A percentile compares a stretch with the other conserved stretches of the same genome.
These are phyloP conservation scores for Aspergillus awamori DNA, from an alignment of 2,329 filamentous ascomycete genomes.

Conservation along the genomic window DNA sequence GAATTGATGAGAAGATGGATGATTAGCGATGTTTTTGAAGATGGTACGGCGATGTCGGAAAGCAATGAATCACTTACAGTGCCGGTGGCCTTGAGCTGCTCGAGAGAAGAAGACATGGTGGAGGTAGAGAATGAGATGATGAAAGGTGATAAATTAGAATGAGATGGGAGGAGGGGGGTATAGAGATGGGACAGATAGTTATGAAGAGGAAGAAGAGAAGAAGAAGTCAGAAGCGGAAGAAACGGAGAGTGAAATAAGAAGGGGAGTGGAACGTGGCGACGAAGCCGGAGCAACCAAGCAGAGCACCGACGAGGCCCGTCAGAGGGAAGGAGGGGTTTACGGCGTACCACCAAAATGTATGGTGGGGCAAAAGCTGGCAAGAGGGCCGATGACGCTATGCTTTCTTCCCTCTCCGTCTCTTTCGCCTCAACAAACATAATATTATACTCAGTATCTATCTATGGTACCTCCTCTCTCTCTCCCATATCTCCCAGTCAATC, in stretches of 20 bases:
- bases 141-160: slow-evolving; percentile 14
- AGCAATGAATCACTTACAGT: slow-evolving; percentile 68
- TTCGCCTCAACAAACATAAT: not conserved
- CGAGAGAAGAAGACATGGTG: slow-evolving; percentile 83
- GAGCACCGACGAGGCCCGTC: not conserved
- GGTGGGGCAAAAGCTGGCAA: no score
- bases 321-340: slow-evolving; percentile 18
- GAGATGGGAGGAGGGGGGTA: slow-evolving; percentile 9
- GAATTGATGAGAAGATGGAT: slow-evolving; percentile 22
- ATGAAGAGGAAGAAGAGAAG: slow-evolving; percentile 17
- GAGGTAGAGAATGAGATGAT: slow-evolving; percentile 10
- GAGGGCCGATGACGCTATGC: slow-evolving; percentile 25
- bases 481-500: not conserved
- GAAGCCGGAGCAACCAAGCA: slow-evolving; percentile 1
- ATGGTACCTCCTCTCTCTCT: not conserved
- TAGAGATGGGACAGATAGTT: slow-evolving; percentile 8
- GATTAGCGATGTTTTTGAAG: slow-evolving; percentile 17
- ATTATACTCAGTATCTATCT: no score
- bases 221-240: slow-evolving; percentile 24
- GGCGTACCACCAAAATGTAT: no score
- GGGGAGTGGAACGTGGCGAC: not conserved
- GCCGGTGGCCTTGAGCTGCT: slow-evolving; percentile 95
- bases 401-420: not conserved
- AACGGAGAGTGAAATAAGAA: not conserved
- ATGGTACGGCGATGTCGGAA: not conserved